phyloP scores from a whole-genome alignment of 139 green algal species.

The Chlamydomonas sp. region DNA sequence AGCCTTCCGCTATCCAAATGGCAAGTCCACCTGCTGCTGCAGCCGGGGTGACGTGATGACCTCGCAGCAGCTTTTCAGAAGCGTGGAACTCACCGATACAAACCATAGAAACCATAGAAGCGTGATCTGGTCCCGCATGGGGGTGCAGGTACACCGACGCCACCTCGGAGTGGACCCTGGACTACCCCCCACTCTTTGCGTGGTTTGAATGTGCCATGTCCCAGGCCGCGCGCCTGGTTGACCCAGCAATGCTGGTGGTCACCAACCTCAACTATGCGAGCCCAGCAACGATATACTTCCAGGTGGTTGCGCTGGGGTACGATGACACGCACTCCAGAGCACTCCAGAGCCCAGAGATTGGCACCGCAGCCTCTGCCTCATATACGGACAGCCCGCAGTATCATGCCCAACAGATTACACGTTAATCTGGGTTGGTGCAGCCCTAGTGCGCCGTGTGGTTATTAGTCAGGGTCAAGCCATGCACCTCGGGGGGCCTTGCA shows the following conservation, averaged over 20 bases:
- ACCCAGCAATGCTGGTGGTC: conserved; percentile 86
- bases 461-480: no score
- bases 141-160: conserved; percentile 83
- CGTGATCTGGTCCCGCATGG: not conserved
- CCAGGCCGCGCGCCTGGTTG: conserved; percentile 67
- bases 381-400: no score
- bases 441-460: no score
- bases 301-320: conserved; percentile 47
- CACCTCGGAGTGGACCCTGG: conserved; percentile 94
- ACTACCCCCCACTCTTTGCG: conserved; percentile 98
- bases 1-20: conserved; percentile 77
- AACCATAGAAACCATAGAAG: not conserved
- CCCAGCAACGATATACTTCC: conserved; percentile 78
- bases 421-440: no score
- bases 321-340: no score
- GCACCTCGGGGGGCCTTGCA: no score
- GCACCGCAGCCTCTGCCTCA: no score
- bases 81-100: no score
- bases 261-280: conserved; percentile 79
- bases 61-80: no score
- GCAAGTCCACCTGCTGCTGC: conserved; percentile 48
- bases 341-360: no score
- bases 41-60: no score
- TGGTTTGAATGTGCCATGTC: conserved; percentile 90
- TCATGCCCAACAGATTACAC: no score